Conservation (phyloP, 148 eudicot species). For the Spergularia bocconei region DNA sequence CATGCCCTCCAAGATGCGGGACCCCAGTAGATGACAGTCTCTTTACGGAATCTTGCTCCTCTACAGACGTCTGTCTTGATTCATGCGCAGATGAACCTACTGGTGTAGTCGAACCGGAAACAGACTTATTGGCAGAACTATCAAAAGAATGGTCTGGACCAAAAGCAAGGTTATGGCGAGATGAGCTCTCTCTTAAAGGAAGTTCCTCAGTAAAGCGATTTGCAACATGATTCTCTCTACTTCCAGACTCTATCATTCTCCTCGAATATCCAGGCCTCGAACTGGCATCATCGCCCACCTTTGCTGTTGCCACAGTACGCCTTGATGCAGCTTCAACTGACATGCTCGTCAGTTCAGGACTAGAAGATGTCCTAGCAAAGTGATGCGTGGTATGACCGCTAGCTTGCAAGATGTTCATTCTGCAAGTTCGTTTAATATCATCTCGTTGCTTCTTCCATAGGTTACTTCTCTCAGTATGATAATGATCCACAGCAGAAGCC, state of each 20-base stretch:
- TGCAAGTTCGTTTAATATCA: slow-evolving; percentile 28
- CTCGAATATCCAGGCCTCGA: slow-evolving; percentile 13
- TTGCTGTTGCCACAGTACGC: slow-evolving; percentile 30
- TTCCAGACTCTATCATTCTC: slow-evolving; percentile 5
- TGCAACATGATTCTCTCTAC: slow-evolving; percentile 4
- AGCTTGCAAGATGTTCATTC: slow-evolving; percentile 26
- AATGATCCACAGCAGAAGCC: slow-evolving; percentile 20
- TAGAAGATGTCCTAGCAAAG: slow-evolving; percentile 52
- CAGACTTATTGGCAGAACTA: slow-evolving; percentile 25
- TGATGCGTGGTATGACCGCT: slow-evolving; percentile 32
- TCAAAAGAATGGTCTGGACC: slow-evolving; percentile 26
- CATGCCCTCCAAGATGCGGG: slow-evolving; percentile 30
- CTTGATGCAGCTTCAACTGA: slow-evolving; percentile 28
- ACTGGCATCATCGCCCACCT: slow-evolving; percentile 22
- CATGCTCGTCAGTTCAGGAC: slow-evolving; percentile 44
- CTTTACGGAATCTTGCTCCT: slow-evolving; percentile 38
- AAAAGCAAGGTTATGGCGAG: slow-evolving; percentile 12
- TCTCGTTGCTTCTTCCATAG: slow-evolving; percentile 26
- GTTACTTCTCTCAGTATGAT: slow-evolving; percentile 13
- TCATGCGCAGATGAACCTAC: slow-evolving; percentile 30
- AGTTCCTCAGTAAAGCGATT: slow-evolving; percentile 22
- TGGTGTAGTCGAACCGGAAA: slow-evolving; percentile 17
- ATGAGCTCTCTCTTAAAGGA: slow-evolving; percentile 24
- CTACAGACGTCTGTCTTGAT: slow-evolving; percentile 27
- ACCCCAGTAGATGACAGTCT: slow-evolving; percentile 31